phyloP scores from a whole-genome alignment of 208 protist genomes.

The Leishmania gerbilli region DNA sequence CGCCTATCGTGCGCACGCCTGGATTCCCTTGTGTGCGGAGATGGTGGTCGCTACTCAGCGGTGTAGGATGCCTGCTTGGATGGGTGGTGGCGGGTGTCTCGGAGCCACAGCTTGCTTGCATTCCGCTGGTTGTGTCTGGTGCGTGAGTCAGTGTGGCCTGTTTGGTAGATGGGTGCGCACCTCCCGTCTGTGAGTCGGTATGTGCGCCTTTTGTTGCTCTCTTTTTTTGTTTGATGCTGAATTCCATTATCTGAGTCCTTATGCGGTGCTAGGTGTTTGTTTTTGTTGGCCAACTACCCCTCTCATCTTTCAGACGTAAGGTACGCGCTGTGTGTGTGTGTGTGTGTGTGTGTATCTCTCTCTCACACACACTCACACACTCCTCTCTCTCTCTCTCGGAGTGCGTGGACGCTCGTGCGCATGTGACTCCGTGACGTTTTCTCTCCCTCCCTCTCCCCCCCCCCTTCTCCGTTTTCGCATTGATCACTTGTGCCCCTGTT shows the following conservation, averaged over 20 bases:
- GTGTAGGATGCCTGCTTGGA: not conserved
- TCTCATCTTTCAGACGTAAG: too few relatives aligned
- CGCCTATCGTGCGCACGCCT: not conserved
- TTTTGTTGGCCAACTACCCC: too few relatives aligned
- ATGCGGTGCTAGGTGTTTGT: not conserved
- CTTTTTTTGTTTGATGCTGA: not conserved
- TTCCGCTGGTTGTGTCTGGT: not conserved
- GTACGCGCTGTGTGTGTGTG: not conserved
- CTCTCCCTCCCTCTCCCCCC: fast-evolving
- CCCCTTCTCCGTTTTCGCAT: not conserved
- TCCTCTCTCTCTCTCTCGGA: not conserved
- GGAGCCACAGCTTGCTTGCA: not conserved
- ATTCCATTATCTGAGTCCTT: not conserved
- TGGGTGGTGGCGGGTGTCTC: not conserved
- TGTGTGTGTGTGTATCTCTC: not conserved
- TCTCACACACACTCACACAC: too few relatives aligned
- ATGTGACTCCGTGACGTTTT: not conserved
- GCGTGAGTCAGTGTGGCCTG: not conserved
- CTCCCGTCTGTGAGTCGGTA: not conserved
- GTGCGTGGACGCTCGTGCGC: not conserved
- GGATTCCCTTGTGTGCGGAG: not conserved
- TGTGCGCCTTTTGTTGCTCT: conserved; percentile 1
- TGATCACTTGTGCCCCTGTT: not conserved
- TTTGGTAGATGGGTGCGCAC: not conserved
- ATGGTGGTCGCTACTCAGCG: not conserved